Evolutionary conservation across 441 rosid genomes (phyloP).

Genomic region (Dalechampia spathulata): DNA sequence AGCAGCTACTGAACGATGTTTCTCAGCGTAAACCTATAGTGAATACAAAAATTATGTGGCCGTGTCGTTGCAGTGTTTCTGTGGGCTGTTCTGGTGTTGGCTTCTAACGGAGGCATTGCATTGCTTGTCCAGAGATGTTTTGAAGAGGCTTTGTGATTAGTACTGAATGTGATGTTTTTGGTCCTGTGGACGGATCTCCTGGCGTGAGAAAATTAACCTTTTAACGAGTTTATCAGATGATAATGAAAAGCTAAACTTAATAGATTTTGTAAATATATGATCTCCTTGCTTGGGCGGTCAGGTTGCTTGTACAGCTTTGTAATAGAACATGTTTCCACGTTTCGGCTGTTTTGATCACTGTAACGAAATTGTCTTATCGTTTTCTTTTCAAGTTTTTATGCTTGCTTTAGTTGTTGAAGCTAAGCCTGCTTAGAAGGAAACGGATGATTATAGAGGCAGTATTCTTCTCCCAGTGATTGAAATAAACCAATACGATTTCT

Average conservation of each 20-base stretch:
- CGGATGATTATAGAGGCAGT: too few species aligned
- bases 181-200: not conserved
- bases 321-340: not conserved
- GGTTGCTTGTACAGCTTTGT: conserved; percentile 6
- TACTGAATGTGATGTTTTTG: conserved; percentile 5
- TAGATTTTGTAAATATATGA: conserved; percentile 14
- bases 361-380: not conserved
- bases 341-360: not conserved
- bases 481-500: too few species aligned
- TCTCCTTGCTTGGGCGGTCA: not conserved
- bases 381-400: too few species aligned
- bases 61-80: not conserved
- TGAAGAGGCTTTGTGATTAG: conserved; percentile 3
- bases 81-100: not conserved
- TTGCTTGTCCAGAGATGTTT: not conserved
- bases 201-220: conserved; percentile 3
- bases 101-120: conserved; percentile 8
- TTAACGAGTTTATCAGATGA: conserved; percentile 17
- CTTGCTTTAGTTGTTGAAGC: too few species aligned
- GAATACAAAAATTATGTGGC: not conserved
- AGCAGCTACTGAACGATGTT: not conserved
- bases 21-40: not conserved
- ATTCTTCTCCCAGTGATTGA: too few species aligned
- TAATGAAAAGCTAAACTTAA: conserved; percentile 1
- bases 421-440: too few species aligned